These are phyloP conservation scores for Spathaspora arborariae DNA, from an alignment of 805 yeast genomes.

Conservation along the genomic window DNA sequence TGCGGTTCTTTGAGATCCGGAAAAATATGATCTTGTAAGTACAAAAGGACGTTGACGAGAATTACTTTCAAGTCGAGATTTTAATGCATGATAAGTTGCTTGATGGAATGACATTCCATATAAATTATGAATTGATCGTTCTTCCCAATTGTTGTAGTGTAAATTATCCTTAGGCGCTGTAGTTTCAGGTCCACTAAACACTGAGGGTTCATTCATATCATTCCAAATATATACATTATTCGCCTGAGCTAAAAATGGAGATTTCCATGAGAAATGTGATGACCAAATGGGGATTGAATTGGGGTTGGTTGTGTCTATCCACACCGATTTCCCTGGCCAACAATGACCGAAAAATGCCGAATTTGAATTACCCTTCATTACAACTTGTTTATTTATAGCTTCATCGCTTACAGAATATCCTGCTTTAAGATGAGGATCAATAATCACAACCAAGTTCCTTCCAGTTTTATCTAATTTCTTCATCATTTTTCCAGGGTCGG, in stretches of 20 bases:
- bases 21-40: slow-evolving; percentile 78
- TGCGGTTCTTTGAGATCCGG: slow-evolving; percentile 88
- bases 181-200: slow-evolving; percentile 93
- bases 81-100: slow-evolving; percentile 68
- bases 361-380: slow-evolving; percentile 45
- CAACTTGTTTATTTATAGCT: slow-evolving; percentile 39
- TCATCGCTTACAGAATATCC: slow-evolving; percentile 62
- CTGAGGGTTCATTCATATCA: slow-evolving; percentile 97
- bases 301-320: slow-evolving; percentile 86
- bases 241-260: slow-evolving; percentile 41
- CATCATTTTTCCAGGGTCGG: slow-evolving; percentile 71
- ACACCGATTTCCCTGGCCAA: slow-evolving; percentile 96
- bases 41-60: slow-evolving; percentile 71
- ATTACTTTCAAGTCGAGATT: slow-evolving; percentile 39
- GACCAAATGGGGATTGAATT: slow-evolving; percentile 59
- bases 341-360: slow-evolving; percentile 76
- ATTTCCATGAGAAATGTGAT: slow-evolving; percentile 43
- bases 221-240: slow-evolving; percentile 86
- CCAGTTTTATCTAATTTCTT: slow-evolving; percentile 62
- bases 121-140: slow-evolving; percentile 84
- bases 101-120: slow-evolving; percentile 80
- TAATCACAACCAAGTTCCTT: slow-evolving; percentile 75
- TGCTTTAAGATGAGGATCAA: slow-evolving; percentile 87
- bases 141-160: slow-evolving; percentile 82
- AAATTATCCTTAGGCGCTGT: slow-evolving; percentile 77